Evolutionary conservation across 805 yeast genomes (phyloP).

Genomic region (Lipomyces lipofer): DNA sequence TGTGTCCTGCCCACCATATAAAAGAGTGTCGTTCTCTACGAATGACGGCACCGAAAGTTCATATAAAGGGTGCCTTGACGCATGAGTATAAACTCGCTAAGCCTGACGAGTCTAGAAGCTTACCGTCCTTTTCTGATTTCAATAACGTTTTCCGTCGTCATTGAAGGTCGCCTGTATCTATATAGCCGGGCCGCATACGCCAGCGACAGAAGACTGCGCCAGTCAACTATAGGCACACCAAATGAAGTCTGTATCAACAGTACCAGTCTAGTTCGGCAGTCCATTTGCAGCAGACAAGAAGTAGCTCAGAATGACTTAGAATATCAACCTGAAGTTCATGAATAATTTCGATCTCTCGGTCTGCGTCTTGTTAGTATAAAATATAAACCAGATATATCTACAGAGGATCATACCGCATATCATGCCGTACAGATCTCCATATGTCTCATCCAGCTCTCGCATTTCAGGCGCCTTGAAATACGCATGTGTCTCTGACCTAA

Average conservation of each 20-base stretch:
- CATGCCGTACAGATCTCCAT: constrained; percentile 47
- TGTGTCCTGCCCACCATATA: constrained; percentile 35
- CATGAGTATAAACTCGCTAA: background rate
- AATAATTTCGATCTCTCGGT: constrained; percentile 45
- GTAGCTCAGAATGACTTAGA: constrained; percentile 8
- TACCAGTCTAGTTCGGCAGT: constrained; percentile 44
- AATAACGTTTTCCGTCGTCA: constrained; percentile 37
- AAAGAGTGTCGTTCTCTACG: constrained; percentile 47
- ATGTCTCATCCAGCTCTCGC: constrained; percentile 41
- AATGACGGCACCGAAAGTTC: constrained; percentile 45
- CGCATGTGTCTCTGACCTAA: constrained; percentile 42
- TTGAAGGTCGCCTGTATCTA: constrained; percentile 41
- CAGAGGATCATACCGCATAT: constrained; percentile 33
- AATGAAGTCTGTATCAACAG: background rate
- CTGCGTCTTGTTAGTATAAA: background rate
- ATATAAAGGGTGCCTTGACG: constrained; percentile 48
- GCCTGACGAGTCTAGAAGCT: too few relatives aligned
- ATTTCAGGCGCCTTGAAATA: constrained; percentile 44
- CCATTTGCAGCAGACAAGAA: constrained; percentile 32
- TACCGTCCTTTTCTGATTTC: constrained; percentile 43
- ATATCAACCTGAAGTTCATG: constrained; percentile 39
- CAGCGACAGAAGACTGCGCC: constrained; percentile 38
- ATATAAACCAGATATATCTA: constrained; percentile 26
- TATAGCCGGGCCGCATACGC: constrained; percentile 38
- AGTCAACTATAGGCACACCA: background rate